phyloP scores from a whole-genome alignment of 169 alveolate genomes.

The Cryptosporidium felis region DNA sequence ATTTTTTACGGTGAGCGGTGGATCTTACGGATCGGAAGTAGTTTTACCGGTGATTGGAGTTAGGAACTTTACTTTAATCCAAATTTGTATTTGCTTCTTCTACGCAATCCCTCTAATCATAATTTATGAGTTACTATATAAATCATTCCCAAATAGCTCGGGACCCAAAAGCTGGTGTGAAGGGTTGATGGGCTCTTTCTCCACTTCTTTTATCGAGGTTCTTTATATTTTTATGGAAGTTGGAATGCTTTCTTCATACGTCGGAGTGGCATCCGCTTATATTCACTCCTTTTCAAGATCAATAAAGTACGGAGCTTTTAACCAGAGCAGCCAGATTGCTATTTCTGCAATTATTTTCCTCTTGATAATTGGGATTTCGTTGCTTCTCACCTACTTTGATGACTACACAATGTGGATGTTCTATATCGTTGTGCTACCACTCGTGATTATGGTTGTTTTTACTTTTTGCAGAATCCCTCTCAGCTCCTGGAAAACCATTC shows the following conservation, averaged over 20 bases:
- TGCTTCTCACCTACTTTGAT: conserved; percentile 20
- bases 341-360: conserved; percentile 9
- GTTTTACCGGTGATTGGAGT: conserved; percentile 52
- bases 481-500: conserved; percentile 16
- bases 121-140: conserved; percentile 13
- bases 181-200: conserved; percentile 14
- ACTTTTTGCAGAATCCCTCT: conserved; percentile 24
- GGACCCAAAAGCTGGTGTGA: conserved; percentile 49
- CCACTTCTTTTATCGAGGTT: background rate
- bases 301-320: background rate
- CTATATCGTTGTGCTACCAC: conserved; percentile 19
- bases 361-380: conserved; percentile 4
- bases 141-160: conserved; percentile 38
- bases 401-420: conserved; percentile 40
- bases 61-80: conserved; percentile 20
- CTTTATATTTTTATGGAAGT: conserved; percentile 65
- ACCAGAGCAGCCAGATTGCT: conserved; percentile 4
- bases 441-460: conserved; percentile 1
- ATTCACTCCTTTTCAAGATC: conserved; percentile 34
- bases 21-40: conserved; percentile 65
- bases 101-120: conserved; percentile 49
- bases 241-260: conserved; percentile 62
- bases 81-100: conserved; percentile 28
- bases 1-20: conserved; percentile 64
- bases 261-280: conserved; percentile 41